Evolutionary conservation across 345 rosid species (phyloP), one percentile per base, ranked within the genome.

Genomic region (Brassica rapa): DNA sequence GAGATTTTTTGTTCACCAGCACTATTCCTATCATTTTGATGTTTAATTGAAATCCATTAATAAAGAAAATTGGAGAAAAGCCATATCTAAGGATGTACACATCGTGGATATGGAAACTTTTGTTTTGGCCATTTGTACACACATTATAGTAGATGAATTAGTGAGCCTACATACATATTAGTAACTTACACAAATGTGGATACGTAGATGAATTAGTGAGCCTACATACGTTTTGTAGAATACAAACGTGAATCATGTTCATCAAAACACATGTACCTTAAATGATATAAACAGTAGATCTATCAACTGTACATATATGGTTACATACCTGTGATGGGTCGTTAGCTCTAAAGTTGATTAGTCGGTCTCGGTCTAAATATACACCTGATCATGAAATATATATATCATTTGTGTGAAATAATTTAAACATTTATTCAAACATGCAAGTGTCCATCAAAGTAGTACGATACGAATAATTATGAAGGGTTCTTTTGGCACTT

Each of bases 371-470:
- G 49, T 69, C 82, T 66, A 80, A 53, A 63, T 53, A 53, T 55
- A 69, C 46, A 73, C 74, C 74, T 73, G 82, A 68, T 68, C 74
- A 68, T 67, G 65, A 77, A 49, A 70, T 66, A 80, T 80, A 74
- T 73, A 23, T 72, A 60, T 35, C 10, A 15, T 62, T 68, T 14
- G 33, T 55, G 78, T 12, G n/a, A 56, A 72, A 23, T 53, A 27
- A 5, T 29, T 30, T 37, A 70, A 15, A 62, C 27, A 8, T 61
- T 32, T 70, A 56, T 59, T 57, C 25, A 64, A 60, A 56, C 76
- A 75, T 46, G 80, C 80, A 80, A 70, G 73, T 63, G 83, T 80
- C 83, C 69, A 75, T 80, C 83, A 65, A 70, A 69, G 53, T 39
- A 6, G 79, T 80, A 80, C 79, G 32, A 80, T 9, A 70, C 66